These are phyloP conservation scores for Diaporthe eres DNA, from an alignment of 2,329 filamentous ascomycete species.

Conservation along the genomic window DNA sequence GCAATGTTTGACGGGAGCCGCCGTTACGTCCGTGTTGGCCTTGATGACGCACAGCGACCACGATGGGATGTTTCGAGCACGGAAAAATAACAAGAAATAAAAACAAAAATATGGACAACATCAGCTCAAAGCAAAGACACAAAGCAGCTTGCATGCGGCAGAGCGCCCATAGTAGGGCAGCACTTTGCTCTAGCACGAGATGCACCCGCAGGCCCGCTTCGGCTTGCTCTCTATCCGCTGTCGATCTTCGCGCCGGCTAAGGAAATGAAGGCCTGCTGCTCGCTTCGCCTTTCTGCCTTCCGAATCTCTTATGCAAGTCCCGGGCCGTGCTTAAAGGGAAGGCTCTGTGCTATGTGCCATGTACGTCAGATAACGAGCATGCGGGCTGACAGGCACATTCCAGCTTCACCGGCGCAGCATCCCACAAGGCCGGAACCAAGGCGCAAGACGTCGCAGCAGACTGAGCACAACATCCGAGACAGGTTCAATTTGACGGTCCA, in stretches of 20 bases:
- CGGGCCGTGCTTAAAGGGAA: background rate
- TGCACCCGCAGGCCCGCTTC: conserved; percentile 10
- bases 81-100: background rate
- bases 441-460: background rate
- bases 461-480: conserved; percentile 28
- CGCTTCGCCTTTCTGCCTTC: background rate
- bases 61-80: background rate
- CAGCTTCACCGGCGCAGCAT: background rate
- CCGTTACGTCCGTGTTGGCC: conserved; percentile 22
- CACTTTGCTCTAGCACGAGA: conserved; percentile 4
- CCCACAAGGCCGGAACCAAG: background rate
- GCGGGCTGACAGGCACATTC: background rate
- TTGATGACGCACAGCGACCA: background rate
- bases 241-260: conserved; percentile 10
- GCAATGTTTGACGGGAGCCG: conserved; percentile 28
- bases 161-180: background rate
- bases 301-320: background rate
- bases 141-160: background rate
- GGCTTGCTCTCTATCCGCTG: conserved; percentile 21
- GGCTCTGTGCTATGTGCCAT: background rate
- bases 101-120: background rate
- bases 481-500: conserved; percentile 1
- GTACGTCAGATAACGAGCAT: background rate
- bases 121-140: background rate
- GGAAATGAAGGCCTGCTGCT: background rate